Base-by-base conservation (phyloP, 176 grass and related monocot genomes). In the Phoenix roebelenii region DNA sequence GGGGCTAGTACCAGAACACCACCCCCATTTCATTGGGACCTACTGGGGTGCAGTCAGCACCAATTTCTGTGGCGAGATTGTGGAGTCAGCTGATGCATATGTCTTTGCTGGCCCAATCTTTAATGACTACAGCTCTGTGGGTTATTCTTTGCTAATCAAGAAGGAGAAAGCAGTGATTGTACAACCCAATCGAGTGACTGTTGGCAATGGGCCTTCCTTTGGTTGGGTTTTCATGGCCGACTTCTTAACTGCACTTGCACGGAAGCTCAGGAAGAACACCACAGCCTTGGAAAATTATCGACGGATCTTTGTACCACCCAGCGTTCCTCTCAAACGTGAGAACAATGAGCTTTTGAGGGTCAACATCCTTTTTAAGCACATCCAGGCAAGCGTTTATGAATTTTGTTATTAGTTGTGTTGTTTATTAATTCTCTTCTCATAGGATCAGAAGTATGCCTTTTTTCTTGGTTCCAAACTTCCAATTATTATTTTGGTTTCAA, bases 191-290 rank as follows among this genome's bases (percentile, higher is more conserved):
- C 23, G 64, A 32, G 51, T 67, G 3, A 35, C 17, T 29, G 5
- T 67, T 15, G 64, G 50, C 1, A 67, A 67, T 32, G 51, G 64
- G 0, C 51, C 64, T 12, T 67, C 64, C n/a, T 67, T 67, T 55
- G 64, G 64, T 30, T 67, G 64, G 24, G 64, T 67, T 53, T 67
- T 67, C 64, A 67, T 67, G 64, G 50, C n/a, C 7, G 64, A 67
- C 24, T 67, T 67, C 50, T 54, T 67, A 25, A 67, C 64, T 55
- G 22, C 60, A 62, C 29, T 62, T 18, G 1, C 32, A 5, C 16
- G 5, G 32, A 62, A 48, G 32, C 60, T 62, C 18, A 62, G 18
- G 60, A 62, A 62, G 28, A 62, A 62, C 30, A 62, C 30, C 14
- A 62, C 60, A 35, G 60, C 60, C n/a, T 44, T 62, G n/a, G 60